These are phyloP conservation scores for Coemansia biformis DNA, from an alignment of 192 early-diverging fungal genomes.

Conservation along the genomic window DNA sequence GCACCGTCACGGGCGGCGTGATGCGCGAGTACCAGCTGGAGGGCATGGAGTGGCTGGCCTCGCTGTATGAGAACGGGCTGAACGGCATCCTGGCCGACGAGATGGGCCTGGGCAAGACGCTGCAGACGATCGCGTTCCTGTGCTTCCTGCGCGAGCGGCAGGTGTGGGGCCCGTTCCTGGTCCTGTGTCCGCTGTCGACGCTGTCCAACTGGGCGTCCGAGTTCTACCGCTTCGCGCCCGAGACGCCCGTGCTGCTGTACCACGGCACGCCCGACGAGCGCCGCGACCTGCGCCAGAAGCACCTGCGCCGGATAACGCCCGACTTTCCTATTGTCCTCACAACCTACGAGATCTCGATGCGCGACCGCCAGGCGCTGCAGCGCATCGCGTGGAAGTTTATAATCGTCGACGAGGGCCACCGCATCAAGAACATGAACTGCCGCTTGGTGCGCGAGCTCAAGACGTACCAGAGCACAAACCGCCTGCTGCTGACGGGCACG, in stretches of 20 bases:
- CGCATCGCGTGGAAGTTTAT: slow-evolving; percentile 78
- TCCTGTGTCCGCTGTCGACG: slow-evolving; percentile 86
- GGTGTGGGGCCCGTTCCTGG: slow-evolving; percentile 81
- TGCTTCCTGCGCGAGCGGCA: slow-evolving; percentile 72
- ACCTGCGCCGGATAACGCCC: slow-evolving; percentile 56
- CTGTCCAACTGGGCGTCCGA: slow-evolving; percentile 91
- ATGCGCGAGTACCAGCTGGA: slow-evolving; percentile 91
- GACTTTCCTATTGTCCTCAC: slow-evolving; percentile 84
- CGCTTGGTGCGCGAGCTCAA: slow-evolving; percentile 84
- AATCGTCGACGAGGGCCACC: slow-evolving; percentile 94
- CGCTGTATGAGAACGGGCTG: slow-evolving; percentile 90
- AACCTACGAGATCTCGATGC: slow-evolving; percentile 85
- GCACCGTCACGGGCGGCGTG: slow-evolving; percentile 73
- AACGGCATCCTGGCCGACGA: slow-evolving; percentile 96
- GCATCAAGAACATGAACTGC: slow-evolving; percentile 95
- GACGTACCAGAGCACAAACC: slow-evolving; percentile 73
- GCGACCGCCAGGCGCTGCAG: slow-evolving; percentile 70
- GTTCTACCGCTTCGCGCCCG: slow-evolving; percentile 80
- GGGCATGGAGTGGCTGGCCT: slow-evolving; percentile 93
- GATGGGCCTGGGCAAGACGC: slow-evolving; percentile 92
- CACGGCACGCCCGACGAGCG: slow-evolving; percentile 76
- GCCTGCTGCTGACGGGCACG: no score
- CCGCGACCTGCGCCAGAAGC: slow-evolving; percentile 58
- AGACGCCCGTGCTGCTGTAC: slow-evolving; percentile 74
- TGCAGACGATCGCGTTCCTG: slow-evolving; percentile 91